These are phyloP conservation scores for Populus euphratica DNA, from an alignment of 345 rosid genomes.

Conservation along the genomic window DNA sequence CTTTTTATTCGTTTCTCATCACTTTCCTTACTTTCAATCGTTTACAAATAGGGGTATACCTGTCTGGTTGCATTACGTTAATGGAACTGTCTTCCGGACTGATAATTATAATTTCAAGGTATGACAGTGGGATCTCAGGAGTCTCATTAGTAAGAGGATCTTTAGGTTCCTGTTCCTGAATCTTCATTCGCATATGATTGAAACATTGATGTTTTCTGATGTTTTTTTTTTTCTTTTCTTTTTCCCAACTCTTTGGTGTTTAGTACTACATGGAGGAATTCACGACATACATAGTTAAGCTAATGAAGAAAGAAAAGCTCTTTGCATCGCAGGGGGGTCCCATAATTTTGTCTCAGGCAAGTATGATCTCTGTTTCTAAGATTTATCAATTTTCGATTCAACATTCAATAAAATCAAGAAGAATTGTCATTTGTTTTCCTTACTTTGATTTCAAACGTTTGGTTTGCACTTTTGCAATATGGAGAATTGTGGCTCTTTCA, in stretches of 20 bases:
- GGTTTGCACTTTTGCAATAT: background rate
- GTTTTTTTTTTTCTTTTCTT: conserved; percentile 11
- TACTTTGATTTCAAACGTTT: background rate
- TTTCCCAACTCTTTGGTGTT: conserved; percentile 6
- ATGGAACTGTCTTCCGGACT: conserved; percentile 78
- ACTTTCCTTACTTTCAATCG: background rate
- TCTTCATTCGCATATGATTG: background rate
- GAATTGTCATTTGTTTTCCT: background rate
- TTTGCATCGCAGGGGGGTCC: conserved; percentile 94
- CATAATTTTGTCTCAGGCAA: conserved; percentile 88
- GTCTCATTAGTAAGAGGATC: background rate
- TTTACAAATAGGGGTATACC: conserved; percentile 63
- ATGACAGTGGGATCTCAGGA: background rate
- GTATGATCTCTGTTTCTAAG: conserved; percentile 3
- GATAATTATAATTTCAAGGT: conserved; percentile 86
- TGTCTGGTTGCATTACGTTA: conserved; percentile 86
- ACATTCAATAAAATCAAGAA: background rate
- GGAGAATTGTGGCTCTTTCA: background rate
- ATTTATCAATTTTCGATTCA: background rate
- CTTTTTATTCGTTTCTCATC: background rate
- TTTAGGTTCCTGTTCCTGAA: background rate
- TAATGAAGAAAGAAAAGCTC: conserved; percentile 84
- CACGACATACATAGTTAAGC: conserved; percentile 62
- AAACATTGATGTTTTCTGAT: background rate
- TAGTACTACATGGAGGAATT: conserved; percentile 85